These are phyloP conservation scores for Populus pruinosa DNA, from an alignment of 345 rosid genomes.

Conservation along the genomic window DNA sequence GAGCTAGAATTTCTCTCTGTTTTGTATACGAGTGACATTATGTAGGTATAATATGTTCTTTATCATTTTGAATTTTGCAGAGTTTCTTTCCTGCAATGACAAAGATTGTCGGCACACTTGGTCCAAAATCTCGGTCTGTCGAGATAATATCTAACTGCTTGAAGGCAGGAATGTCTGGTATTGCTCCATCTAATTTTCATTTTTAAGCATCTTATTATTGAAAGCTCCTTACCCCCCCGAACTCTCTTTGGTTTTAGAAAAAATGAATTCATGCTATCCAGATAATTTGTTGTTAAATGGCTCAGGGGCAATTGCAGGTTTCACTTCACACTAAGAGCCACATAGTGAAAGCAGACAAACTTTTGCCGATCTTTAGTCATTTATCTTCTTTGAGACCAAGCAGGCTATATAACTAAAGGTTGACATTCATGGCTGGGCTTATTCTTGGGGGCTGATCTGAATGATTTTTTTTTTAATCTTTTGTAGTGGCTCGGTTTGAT, in stretches of 20 bases:
- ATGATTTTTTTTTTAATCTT: neutral
- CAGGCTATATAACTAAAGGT: neutral
- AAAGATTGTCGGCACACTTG: conserved; percentile 93
- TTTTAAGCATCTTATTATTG: neutral
- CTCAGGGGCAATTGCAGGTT: too few relatives aligned
- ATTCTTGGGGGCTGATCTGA: neutral
- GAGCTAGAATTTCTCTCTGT: neutral
- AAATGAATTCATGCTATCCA: neutral
- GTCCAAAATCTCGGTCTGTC: conserved; percentile 74
- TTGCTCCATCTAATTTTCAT: neutral
- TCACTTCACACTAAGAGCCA: too few relatives aligned
- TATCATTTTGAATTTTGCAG: conserved; percentile 33
- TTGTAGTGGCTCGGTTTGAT: conserved; percentile 81
- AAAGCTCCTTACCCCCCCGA: neutral
- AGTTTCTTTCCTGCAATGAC: conserved; percentile 94
- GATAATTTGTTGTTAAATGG: too few relatives aligned
- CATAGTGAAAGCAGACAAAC: too few relatives aligned
- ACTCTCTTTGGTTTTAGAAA: neutral
- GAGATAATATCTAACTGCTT: conserved; percentile 73
- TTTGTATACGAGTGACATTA: too few relatives aligned
- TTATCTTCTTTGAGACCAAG: neutral
- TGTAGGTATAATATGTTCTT: neutral
- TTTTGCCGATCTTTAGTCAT: neutral
- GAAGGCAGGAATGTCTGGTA: conserved; percentile 95
- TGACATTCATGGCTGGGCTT: neutral